Evolutionary conservation across 495 filamentous ascomycete species (phyloP).

Genomic region (Aspergillus kassunensis): DNA sequence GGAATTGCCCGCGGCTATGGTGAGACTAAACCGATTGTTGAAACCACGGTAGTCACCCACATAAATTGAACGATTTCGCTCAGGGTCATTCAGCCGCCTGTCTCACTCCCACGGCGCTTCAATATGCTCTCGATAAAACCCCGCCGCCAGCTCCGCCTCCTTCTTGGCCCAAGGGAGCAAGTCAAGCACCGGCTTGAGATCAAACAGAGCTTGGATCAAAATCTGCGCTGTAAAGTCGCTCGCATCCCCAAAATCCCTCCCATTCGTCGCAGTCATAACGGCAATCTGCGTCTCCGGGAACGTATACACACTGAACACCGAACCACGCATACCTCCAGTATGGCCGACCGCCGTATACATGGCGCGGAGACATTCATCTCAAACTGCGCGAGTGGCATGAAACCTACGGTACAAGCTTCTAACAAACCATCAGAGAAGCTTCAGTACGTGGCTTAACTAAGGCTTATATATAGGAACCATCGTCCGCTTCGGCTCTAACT

Average conservation of each 20-base stretch:
- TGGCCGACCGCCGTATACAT: too few relatives aligned
- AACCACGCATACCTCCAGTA: conserved; percentile 10
- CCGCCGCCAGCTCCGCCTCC: conserved; percentile 1
- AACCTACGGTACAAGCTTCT: conserved; percentile 50
- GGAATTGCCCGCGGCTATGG: not conserved
- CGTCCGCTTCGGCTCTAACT: conserved; percentile 4
- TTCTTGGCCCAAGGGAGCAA: conserved; percentile 4
- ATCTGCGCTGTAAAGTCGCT: conserved; percentile 16
- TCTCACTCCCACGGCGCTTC: conserved; percentile 3
- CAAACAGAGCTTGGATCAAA: conserved; percentile 18
- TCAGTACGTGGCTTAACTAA: too few relatives aligned
- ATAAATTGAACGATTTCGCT: conserved; percentile 6
- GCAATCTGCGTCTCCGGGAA: conserved; percentile 19
- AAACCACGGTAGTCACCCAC: not conserved
- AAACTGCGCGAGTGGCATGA: conserved; percentile 25
- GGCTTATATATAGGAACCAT: too few relatives aligned
- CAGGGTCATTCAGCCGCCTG: not conserved
- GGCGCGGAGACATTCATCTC: conserved; percentile 27
- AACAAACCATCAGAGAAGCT: too few relatives aligned
- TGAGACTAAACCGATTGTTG: not conserved
- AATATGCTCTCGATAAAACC: conserved; percentile 1
- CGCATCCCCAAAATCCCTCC: conserved; percentile 14
- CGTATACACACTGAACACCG: conserved; percentile 10
- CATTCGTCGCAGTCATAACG: conserved; percentile 14
- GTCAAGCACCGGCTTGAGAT: conserved; percentile 12